phyloP scores from a whole-genome alignment of 805 yeast species.

The Suhomyces faveliae region DNA sequence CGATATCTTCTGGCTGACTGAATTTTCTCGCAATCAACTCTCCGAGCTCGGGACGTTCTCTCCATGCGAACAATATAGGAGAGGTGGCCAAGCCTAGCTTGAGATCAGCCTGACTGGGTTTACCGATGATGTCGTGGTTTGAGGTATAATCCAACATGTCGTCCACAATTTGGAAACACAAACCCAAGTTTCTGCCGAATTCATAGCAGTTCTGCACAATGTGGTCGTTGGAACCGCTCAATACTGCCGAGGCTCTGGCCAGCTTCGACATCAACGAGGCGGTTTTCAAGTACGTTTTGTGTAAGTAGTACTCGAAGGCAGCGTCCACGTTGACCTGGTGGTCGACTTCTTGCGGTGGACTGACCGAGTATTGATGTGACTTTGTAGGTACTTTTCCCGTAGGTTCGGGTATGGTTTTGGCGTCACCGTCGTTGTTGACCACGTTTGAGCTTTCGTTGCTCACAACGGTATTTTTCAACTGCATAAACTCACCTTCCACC shows the following conservation, averaged over 20 bases:
- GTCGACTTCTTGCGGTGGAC: constrained; percentile 40
- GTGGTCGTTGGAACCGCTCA: constrained; percentile 75
- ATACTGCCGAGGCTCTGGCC: constrained; percentile 87
- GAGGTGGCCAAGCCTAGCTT: constrained; percentile 95
- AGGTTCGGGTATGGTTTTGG: constrained; percentile 49
- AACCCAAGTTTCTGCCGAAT: constrained; percentile 89
- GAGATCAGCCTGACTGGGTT: constrained; percentile 94
- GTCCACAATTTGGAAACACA: constrained; percentile 94
- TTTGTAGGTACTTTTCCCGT: constrained; percentile 63
- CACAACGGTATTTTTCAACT: constrained; percentile 86
- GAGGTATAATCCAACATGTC: constrained; percentile 94
- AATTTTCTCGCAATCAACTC: constrained; percentile 82
- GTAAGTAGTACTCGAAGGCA: constrained; percentile 93
- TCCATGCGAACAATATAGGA: constrained; percentile 95
- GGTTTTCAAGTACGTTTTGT: constrained; percentile 92
- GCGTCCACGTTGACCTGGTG: constrained; percentile 70
- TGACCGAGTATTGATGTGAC: constrained; percentile 57
- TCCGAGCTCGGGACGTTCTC: constrained; percentile 79
- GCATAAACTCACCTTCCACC: constrained; percentile 99
- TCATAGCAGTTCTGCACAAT: constrained; percentile 85
- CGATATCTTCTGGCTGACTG: constrained; percentile 76
- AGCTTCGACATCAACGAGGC: constrained; percentile 94
- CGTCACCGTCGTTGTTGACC: constrained; percentile 49
- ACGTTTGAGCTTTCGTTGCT: constrained; percentile 42
- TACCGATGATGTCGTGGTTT: constrained; percentile 81